phyloP scores from a whole-genome alignment of 768 basidiomycete genomes.

The Phaffia tasmanica region DNA sequence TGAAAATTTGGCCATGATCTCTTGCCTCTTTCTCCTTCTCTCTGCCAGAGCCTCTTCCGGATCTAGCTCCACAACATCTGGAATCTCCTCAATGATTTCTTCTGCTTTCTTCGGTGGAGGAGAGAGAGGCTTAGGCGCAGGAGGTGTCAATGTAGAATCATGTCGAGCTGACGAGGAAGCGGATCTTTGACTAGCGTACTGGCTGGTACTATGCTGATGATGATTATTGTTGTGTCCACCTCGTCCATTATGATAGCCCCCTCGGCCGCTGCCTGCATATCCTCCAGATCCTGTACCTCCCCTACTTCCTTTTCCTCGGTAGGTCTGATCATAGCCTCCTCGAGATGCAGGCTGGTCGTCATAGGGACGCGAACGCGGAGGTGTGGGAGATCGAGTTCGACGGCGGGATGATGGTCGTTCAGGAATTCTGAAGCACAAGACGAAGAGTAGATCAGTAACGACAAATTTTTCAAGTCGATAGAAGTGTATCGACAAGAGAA shows the following conservation, averaged over 20 bases:
- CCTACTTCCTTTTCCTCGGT: conserved; percentile 5
- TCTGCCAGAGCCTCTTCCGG: conserved; percentile 23
- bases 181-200: conserved; percentile 11
- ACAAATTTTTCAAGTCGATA: not conserved
- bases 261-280: conserved; percentile 1
- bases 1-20: conserved; percentile 23
- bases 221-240: conserved; percentile 9
- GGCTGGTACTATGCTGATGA: not conserved
- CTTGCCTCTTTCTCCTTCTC: conserved; percentile 13
- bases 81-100: conserved; percentile 20
- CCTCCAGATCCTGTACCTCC: not conserved
- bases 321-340: conserved; percentile 1
- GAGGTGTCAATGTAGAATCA: conserved; percentile 2
- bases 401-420: not conserved
- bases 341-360: conserved; percentile 2
- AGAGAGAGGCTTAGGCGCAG: conserved; percentile 2
- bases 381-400: conserved; percentile 3
- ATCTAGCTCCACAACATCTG: conserved; percentile 21
- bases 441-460: not conserved
- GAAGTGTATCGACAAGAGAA: not conserved
- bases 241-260: conserved; percentile 9
- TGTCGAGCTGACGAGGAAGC: not conserved
- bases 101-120: not conserved
- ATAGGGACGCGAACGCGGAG: not conserved
- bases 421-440: not conserved